Evolutionary conservation across 345 rosid genomes (phyloP).

Genomic region (Laguncularia racemosa): DNA sequence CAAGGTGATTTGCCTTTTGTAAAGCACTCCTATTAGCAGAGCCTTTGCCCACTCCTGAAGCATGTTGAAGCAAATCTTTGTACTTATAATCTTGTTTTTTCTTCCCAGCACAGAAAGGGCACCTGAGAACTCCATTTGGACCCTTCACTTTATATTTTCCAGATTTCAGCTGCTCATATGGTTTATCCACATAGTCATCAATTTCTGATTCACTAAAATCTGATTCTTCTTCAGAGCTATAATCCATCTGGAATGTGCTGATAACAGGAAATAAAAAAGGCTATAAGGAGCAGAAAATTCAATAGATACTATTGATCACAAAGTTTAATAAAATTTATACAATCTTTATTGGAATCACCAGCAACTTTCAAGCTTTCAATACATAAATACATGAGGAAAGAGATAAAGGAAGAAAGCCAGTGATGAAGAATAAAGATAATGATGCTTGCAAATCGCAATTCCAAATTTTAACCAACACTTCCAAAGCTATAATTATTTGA

Average conservation of each 20-base stretch:
- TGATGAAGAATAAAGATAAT: too few species aligned
- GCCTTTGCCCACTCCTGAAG: conserved; percentile 77
- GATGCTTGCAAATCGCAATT: too few species aligned
- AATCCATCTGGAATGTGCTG: conserved; percentile 30
- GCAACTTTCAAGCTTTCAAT: too few species aligned
- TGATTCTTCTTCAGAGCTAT: conserved; percentile 64
- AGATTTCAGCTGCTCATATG: conserved; percentile 38
- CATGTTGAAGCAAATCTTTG: conserved; percentile 79
- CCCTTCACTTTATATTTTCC: conserved; percentile 53
- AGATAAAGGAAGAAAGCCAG: too few species aligned
- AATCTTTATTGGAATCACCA: too few species aligned
- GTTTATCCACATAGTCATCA: conserved; percentile 40
- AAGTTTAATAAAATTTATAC: too few species aligned
- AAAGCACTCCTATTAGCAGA: conserved; percentile 63
- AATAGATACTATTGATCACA: too few species aligned
- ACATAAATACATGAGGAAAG: too few species aligned
- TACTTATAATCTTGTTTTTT: conserved; percentile 77
- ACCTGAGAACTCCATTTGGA: conserved; percentile 46
- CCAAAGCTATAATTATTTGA: too few species aligned
- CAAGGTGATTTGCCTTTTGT: conserved; percentile 73
- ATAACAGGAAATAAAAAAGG: neutral
- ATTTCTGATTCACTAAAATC: conserved; percentile 85
- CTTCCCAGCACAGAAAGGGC: conserved; percentile 87
- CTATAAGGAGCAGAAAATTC: too few species aligned
- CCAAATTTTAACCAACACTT: too few species aligned